Percentiles rank a stretch among this genome's conserved stretches.
Evolutionary conservation across 2,329 filamentous ascomycete genomes (phyloP).

Genomic region (Botryotinia globosa): DNA sequence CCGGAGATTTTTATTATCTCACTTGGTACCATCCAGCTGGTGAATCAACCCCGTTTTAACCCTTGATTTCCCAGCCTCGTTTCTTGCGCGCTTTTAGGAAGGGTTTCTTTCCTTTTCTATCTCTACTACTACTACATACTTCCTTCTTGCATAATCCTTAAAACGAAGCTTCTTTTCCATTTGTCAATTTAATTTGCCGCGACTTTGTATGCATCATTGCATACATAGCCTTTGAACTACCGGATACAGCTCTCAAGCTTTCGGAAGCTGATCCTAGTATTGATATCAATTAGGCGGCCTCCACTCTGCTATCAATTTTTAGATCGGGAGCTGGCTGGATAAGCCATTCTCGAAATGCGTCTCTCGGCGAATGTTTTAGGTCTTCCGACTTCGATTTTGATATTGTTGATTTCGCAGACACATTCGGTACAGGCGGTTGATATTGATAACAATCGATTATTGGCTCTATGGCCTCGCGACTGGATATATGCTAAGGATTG

Average conservation of each 20-base stretch:
- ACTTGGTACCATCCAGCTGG: background rate
- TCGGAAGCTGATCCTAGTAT: background rate
- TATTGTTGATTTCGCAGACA: slow-evolving; percentile 45
- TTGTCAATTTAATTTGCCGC: background rate
- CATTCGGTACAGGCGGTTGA: slow-evolving; percentile 37
- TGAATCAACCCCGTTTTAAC: background rate
- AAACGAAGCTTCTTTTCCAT: background rate
- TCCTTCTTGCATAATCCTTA: background rate
- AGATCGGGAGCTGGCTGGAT: background rate
- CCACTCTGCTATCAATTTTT: slow-evolving; percentile 1
- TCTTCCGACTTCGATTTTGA: slow-evolving; percentile 46
- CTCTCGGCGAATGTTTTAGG: slow-evolving; percentile 40
- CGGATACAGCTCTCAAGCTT: background rate
- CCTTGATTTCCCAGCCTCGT: slow-evolving; percentile 3
- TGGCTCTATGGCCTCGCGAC: slow-evolving; percentile 45
- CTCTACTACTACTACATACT: background rate
- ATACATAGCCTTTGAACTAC: background rate
- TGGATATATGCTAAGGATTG: slow-evolving; percentile 47
- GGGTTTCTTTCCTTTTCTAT: background rate
- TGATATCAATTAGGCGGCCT: background rate
- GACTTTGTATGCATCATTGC: background rate
- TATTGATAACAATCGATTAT: slow-evolving; percentile 27
- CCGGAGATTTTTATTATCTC: slow-evolving; percentile 2
- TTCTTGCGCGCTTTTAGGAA: background rate
- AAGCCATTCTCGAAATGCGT: slow-evolving; percentile 40